Evolutionary conservation across 2,329 filamentous ascomycete genomes (phyloP), one percentile per base, ranked within the genome.

Genomic region (Paracoccidioides lutzii): DNA sequence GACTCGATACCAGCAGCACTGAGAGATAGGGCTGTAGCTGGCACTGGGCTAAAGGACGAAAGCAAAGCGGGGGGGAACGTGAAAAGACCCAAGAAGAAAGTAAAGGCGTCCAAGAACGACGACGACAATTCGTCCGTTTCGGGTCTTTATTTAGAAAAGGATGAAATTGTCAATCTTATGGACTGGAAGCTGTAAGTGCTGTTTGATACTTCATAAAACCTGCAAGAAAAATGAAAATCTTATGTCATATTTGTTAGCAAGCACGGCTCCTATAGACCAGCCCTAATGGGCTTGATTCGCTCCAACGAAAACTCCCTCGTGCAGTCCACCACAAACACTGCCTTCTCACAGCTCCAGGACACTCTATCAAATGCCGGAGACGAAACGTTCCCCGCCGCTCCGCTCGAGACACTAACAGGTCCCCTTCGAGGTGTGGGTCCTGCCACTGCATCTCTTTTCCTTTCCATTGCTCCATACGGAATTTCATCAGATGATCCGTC

Each of bases 111-210:
- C 28, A 52, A 52, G 8, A 58, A 61, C 3, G 60, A 58, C 3
- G 60, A 58, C n/a, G 54, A 57, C n/a, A 30, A 12, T 32, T 32
- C 43, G 12, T 14, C 10, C 9, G 57, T 28, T 38, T 32, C 45
- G 12, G 54, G 49, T 10, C 53, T 52, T 5, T 63, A 61, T 54
- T 51, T 73, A 6, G 61, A 61, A 9, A 70, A 70, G 37, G 66
- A 69, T 2, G 67, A 73, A 14, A 48, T 73, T 40, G 61, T 70
- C 50, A 63, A 59, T 51, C 59, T 73, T 52, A 71, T 75, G 60
- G 69, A 73, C 49, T 75, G 73, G 73, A 75, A 75, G 59, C 63
- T 71, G 73, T 75, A 61, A 63, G 69, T 66, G 22, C 41, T 35
- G 30, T 40, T 28, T 14, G 14, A 30, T 40, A 1, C 35, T 14